Base-by-base conservation (phyloP, 306 rosid species). In the Cicer judaicum region DNA sequence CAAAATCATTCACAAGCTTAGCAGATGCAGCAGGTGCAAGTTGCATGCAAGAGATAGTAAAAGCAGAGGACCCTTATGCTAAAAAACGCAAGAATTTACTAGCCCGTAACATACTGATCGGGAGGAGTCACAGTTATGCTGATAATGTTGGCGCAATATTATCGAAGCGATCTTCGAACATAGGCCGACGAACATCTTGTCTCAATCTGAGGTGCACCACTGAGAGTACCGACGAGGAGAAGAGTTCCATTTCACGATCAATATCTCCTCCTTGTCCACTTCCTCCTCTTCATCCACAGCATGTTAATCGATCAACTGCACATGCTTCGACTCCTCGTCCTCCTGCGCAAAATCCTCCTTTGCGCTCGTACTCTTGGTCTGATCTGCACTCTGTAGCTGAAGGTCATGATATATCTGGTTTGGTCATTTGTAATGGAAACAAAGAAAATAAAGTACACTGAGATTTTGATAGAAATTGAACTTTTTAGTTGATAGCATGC, bases 1-100 rank as follows among this genome's bases (percentile, higher is more conserved):
- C 97, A 0, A 94, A 90, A 88, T 94, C 98, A 21, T 94, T 83
- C 90, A 91, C 98, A 46, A 84, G 89, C 85, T 79, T 94, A 43
- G 81, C 84, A 63, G 98, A 91, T 29, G 90, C 84, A 6, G 74
- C 87, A 44, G 84, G 85, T 46, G 73, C 73, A 10, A 39, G 89
- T 36, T 78, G 79, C 21, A 48, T 91, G 67, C 72, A 86, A 68
- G 94, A 89, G 14, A 84, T 94, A 54, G 94, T 79, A 21, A 94
- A 94, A 82, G 88, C 94, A 48, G 96, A 85, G 68, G 89, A 91
- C 62, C 94, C 87, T 10, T 90, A 85, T 73, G 89, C 89, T 67
- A 90, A 85, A 70, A 94, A 90, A 70, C 94, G 93, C 39, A 91
- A 89, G 88, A 88, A 91, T 68, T 39, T 85, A 8, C 72, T 91